These are phyloP conservation scores for Umbilicus rupestris DNA, from an alignment of 164 flowering plant species.

Conservation along the genomic window DNA sequence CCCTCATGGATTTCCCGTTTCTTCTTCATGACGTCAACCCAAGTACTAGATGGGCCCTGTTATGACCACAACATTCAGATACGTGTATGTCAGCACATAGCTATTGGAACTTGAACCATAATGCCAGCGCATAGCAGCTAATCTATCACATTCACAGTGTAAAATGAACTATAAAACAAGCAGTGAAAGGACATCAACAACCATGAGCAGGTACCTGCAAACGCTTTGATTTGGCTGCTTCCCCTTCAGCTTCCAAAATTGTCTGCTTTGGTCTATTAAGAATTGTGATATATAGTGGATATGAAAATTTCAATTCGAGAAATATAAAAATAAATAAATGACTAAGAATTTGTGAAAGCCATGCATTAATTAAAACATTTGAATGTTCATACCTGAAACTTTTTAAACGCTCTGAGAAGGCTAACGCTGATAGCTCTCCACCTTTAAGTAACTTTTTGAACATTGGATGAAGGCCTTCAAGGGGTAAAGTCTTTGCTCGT, in stretches of 20 bases:
- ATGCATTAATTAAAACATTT: neutral
- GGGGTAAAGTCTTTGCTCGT: constrained; percentile 64
- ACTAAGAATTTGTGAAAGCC: neutral
- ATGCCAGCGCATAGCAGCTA: neutral
- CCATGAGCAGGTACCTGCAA: constrained; percentile 31
- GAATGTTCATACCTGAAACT: constrained; percentile 44
- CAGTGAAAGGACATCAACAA: neutral
- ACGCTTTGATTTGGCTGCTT: constrained; percentile 66
- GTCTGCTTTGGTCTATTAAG: constrained; percentile 80
- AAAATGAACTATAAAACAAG: neutral
- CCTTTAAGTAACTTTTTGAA: constrained; percentile 52
- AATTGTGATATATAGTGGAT: constrained; percentile 10
- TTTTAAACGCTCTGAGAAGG: constrained; percentile 81
- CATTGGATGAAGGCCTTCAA: constrained; percentile 82
- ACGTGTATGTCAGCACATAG: too few relatives aligned
- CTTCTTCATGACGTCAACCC: constrained; percentile 95
- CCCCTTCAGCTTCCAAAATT: constrained; percentile 91
- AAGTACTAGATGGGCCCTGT: constrained; percentile 70
- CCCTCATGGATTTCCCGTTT: constrained; percentile 85
- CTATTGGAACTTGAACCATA: neutral
- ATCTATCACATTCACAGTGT: too few relatives aligned
- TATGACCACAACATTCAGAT: neutral
- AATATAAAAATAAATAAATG: neutral
- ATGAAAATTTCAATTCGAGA: neutral
- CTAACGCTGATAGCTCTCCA: constrained; percentile 68